Conservation (phyloP, 129 eudicot species). For the Helianthus tuberosus region DNA sequence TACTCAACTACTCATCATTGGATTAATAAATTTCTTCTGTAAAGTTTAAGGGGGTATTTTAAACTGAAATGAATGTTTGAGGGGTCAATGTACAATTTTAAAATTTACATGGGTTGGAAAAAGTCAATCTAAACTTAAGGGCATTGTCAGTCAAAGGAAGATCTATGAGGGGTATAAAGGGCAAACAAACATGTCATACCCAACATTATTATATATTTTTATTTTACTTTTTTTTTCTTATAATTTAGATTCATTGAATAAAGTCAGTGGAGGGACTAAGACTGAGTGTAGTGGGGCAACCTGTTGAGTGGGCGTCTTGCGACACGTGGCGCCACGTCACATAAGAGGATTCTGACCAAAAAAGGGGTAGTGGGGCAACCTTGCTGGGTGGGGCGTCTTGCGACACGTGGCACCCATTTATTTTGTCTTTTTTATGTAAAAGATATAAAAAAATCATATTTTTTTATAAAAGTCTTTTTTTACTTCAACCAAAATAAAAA, state of each 20-base stretch:
- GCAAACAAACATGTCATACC: conserved; percentile 16
- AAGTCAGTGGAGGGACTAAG: conserved; percentile 8
- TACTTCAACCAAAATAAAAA: no score
- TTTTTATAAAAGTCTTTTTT: no score
- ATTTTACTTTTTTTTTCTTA: not conserved
- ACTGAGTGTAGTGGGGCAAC: no score
- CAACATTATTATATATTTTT: not conserved
- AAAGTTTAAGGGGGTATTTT: conserved; percentile 1
- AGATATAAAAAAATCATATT: no score
- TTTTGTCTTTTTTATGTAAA: no score
- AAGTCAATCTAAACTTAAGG: conserved; percentile 22
- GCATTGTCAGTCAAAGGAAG: conserved; percentile 8
- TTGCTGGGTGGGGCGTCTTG: no score
- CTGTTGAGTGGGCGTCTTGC: no score
- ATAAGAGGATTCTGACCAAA: no score
- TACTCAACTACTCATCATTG: not conserved
- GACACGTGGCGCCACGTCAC: no score
- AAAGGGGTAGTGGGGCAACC: no score
- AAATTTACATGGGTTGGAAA: conserved; percentile 14
- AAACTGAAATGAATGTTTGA: conserved; percentile 1
- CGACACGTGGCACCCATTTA: no score
- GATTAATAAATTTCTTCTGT: not conserved
- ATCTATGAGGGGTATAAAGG: conserved; percentile 14
- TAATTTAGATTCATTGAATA: conserved; percentile 25
- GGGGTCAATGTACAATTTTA: conserved; percentile 17